These are phyloP conservation scores for Lepidium campestre DNA, from an alignment of 441 rosid species.

Conservation along the genomic window DNA sequence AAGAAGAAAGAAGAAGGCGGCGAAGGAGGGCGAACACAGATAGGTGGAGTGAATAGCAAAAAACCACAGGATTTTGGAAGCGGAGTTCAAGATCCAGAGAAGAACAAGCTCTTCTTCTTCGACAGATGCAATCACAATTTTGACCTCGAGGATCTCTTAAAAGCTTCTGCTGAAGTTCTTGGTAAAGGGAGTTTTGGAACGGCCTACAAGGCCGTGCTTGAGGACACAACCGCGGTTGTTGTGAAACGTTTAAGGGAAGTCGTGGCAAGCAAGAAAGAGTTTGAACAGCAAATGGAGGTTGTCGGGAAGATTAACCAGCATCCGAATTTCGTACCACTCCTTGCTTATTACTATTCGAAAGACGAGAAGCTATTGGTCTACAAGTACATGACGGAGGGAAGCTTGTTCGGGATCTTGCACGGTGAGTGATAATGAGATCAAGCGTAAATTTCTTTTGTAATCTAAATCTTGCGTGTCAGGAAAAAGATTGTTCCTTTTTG, in stretches of 20 bases:
- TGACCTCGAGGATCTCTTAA: constrained; percentile 62
- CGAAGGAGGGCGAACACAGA: constrained; percentile 26
- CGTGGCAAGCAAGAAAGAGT: constrained; percentile 48
- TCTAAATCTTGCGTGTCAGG: not conserved
- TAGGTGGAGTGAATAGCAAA: constrained; percentile 32
- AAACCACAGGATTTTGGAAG: constrained; percentile 68
- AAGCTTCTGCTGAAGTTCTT: constrained; percentile 69
- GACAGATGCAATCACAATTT: constrained; percentile 46
- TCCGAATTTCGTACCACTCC: constrained; percentile 42
- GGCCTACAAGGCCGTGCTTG: constrained; percentile 58
- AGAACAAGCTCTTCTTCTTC: constrained; percentile 56
- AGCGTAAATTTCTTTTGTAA: not conserved
- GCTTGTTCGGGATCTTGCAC: constrained; percentile 52
- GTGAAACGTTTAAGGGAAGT: constrained; percentile 68
- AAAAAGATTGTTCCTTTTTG: not conserved
- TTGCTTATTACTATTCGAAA: constrained; percentile 35
- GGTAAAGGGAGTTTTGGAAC: constrained; percentile 67
- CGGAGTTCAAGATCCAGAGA: constrained; percentile 69
- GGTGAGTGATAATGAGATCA: constrained; percentile 27
- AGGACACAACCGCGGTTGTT: constrained; percentile 55
- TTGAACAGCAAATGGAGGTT: constrained; percentile 50
- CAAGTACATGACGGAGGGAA: constrained; percentile 49
- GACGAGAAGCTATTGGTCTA: constrained; percentile 59
- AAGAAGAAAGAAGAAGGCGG: constrained; percentile 27
- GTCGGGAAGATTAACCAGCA: constrained; percentile 44